A percentile compares a stretch with the other conserved stretches of the same genome.
phyloP scores from a whole-genome alignment of 805 yeast genomes.

The Isabelozyma gotoi region DNA sequence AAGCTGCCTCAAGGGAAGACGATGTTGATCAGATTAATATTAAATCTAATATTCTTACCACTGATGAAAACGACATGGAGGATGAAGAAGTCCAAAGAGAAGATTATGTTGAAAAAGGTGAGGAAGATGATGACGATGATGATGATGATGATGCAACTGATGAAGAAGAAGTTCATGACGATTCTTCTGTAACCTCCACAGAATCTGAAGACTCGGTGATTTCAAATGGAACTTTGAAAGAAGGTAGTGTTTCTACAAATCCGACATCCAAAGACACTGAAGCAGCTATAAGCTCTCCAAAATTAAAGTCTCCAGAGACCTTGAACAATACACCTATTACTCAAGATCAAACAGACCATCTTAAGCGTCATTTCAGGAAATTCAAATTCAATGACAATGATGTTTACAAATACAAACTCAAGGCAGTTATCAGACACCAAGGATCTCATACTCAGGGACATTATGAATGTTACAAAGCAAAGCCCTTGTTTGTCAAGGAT shows the following conservation, averaged over 20 bases:
- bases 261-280: slow-evolving; percentile 6
- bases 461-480: slow-evolving; percentile 82
- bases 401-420: slow-evolving; percentile 53
- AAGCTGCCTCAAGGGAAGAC: slow-evolving; percentile 16
- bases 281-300: slow-evolving; percentile 3
- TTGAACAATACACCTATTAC: slow-evolving; percentile 38
- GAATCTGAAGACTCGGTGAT: slow-evolving; percentile 12
- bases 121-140: slow-evolving; percentile 26
- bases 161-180: slow-evolving; percentile 19
- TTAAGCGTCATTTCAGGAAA: slow-evolving; percentile 35
- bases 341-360: slow-evolving; percentile 34
- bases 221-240: slow-evolving; percentile 8
- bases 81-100: slow-evolving; percentile 36
- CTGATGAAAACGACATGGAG: slow-evolving; percentile 29
- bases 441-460: slow-evolving; percentile 91
- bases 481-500: slow-evolving; percentile 58
- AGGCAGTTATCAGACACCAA: slow-evolving; percentile 76
- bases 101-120: slow-evolving; percentile 36
- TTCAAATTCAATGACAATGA: slow-evolving; percentile 42
- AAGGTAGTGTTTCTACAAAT: slow-evolving; percentile 6
- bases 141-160: slow-evolving; percentile 17
- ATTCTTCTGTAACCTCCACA: slow-evolving; percentile 14
- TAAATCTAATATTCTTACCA: slow-evolving; percentile 23
- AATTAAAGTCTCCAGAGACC: slow-evolving; percentile 19
- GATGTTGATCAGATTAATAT: slow-evolving; percentile 10